Percentiles rank a stretch among this genome's conserved stretches.
phyloP scores from a whole-genome alignment of 345 rosid species.

The Salix udensis region DNA sequence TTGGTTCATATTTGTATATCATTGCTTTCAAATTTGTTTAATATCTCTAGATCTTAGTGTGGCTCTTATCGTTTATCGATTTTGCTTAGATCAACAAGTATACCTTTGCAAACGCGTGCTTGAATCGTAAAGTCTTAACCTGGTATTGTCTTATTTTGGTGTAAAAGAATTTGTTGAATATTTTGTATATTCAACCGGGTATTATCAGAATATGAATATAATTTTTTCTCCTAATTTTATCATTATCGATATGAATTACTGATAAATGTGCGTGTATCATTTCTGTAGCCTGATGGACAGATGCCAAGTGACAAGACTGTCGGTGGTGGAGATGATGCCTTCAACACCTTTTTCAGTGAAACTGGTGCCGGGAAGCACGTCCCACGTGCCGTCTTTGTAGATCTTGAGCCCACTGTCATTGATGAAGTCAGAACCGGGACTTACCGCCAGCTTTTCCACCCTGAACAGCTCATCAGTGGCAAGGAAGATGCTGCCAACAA shows the following conservation, averaged over 20 bases:
- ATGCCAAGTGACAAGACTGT: conserved; percentile 30
- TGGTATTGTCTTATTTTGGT: too few relatives aligned
- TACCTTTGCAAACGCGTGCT: too few relatives aligned
- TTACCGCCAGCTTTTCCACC: conserved; percentile 30
- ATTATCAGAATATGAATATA: neutral
- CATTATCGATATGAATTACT: neutral
- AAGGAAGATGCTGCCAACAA: conserved; percentile 34
- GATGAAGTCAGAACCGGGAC: conserved; percentile 27
- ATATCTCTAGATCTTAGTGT: neutral
- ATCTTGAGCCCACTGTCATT: conserved; percentile 30
- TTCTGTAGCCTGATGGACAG: conserved; percentile 27
- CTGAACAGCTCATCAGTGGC: conserved; percentile 32
- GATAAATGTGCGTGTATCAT: neutral
- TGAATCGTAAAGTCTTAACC: too few relatives aligned
- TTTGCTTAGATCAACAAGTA: neutral
- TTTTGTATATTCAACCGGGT: neutral
- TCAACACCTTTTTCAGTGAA: conserved; percentile 33
- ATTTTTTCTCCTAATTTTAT: neutral
- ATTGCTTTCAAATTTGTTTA: neutral
- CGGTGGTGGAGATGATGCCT: conserved; percentile 26
- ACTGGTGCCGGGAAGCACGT: conserved; percentile 32
- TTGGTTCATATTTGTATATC: neutral
- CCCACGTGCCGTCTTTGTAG: conserved; percentile 27
- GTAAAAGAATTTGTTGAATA: neutral
- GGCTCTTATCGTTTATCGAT: neutral